A percentile compares a stretch with the other conserved stretches of the same genome.
Evolutionary conservation across 106 monocot species (phyloP).

Genomic region (Apostasia shenzhenica): DNA sequence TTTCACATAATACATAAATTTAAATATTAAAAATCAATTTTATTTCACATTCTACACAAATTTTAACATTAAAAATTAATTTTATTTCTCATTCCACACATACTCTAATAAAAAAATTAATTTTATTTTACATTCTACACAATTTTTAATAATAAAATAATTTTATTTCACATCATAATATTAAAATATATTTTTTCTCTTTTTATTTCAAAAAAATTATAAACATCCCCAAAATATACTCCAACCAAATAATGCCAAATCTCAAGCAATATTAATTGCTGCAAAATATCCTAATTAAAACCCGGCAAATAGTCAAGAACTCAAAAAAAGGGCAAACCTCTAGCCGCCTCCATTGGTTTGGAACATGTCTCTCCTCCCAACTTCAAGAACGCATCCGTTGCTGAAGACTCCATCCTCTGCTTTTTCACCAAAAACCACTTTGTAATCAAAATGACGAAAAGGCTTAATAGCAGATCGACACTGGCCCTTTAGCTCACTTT

Average conservation of each 20-base stretch:
- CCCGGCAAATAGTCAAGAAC: background rate
- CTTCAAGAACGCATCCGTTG: conserved; percentile 37
- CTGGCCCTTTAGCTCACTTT: too few relatives aligned
- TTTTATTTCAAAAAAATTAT: background rate
- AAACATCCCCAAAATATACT: background rate
- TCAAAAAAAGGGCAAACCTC: conserved; percentile 28
- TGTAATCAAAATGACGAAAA: background rate
- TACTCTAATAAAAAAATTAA: too few relatives aligned
- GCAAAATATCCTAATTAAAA: background rate
- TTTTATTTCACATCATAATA: background rate
- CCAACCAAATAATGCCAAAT: background rate
- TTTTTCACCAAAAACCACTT: background rate
- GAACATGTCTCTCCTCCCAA: conserved; percentile 49
- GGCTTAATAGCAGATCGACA: background rate
- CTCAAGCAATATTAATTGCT: background rate
- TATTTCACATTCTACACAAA: too few relatives aligned
- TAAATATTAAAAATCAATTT: too few relatives aligned
- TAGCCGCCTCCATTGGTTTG: conserved; percentile 36
- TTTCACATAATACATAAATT: too few relatives aligned
- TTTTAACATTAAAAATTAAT: too few relatives aligned
- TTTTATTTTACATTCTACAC: too few relatives aligned
- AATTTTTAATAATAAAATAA: background rate
- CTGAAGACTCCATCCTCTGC: conserved; percentile 29
- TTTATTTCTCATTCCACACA: too few relatives aligned
- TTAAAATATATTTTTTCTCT: background rate